A percentile compares a stretch with the other conserved stretches of the same genome.
Conservation (phyloP, 129 eudicot species). For the Artemisia tridentata region DNA sequence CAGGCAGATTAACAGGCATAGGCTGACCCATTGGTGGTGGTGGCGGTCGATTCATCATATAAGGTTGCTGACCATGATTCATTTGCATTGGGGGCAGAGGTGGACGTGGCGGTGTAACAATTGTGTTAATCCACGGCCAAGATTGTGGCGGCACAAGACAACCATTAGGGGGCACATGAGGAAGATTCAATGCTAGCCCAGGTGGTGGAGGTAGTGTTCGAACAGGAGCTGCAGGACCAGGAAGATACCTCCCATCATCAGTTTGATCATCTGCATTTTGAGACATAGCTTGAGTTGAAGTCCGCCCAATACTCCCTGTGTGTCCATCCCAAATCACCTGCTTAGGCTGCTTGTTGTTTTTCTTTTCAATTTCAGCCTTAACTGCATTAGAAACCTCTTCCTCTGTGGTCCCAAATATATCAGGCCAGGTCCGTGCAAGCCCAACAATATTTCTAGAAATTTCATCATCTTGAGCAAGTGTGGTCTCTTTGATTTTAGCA, state of each 20-base stretch:
- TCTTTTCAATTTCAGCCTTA: constrained; percentile 80
- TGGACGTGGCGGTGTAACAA: constrained; percentile 54
- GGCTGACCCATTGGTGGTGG: constrained; percentile 43
- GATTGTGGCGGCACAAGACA: constrained; percentile 61
- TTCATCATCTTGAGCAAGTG: constrained; percentile 88
- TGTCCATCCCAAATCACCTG: constrained; percentile 99
- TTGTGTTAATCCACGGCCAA: constrained; percentile 42
- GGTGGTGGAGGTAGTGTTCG: constrained; percentile 84
- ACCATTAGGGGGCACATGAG: constrained; percentile 54
- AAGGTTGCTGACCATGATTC: constrained; percentile 63
- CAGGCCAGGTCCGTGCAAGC: constrained; percentile 85
- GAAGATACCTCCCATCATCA: constrained; percentile 57
- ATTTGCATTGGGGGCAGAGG: constrained; percentile 72
- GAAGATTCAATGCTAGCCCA: constrained; percentile 68
- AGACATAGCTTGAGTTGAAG: constrained; percentile 90
- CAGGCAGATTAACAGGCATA: constrained; percentile 41
- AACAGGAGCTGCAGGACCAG: constrained; percentile 75
- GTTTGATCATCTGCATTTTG: constrained; percentile 59
- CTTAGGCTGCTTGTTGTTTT: constrained; percentile 78
- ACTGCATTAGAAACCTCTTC: constrained; percentile 94
- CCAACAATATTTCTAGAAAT: constrained; percentile 81
- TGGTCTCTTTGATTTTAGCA: constrained; percentile 83
- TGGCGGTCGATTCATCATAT: constrained; percentile 76
- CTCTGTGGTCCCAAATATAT: constrained; percentile 91
- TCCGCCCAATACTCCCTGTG: constrained; percentile 81